Evolutionary conservation across 805 yeast species (phyloP).

Genomic region (Pichia pseudocactophila): DNA sequence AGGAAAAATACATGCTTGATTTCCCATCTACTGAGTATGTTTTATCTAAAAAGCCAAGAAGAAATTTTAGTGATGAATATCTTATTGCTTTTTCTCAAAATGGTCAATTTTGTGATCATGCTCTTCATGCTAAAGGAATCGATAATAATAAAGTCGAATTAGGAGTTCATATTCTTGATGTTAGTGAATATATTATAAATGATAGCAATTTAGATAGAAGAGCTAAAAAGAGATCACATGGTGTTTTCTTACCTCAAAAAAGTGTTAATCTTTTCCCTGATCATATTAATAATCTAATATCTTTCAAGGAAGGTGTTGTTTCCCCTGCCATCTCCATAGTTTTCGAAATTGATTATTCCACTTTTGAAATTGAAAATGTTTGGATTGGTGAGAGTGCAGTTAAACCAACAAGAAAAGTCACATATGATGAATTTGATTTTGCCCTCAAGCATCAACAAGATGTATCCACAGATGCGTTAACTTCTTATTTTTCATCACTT

Average conservation of each 20-base stretch:
- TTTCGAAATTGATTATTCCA: slow-evolving; percentile 66
- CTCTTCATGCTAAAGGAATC: slow-evolving; percentile 65
- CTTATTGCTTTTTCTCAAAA: slow-evolving; percentile 55
- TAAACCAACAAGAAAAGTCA: slow-evolving; percentile 50
- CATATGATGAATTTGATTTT: slow-evolving; percentile 46
- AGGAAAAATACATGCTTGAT: slow-evolving; percentile 28
- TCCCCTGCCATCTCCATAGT: slow-evolving; percentile 69
- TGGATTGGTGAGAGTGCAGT: slow-evolving; percentile 69
- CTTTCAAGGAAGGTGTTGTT: slow-evolving; percentile 51
- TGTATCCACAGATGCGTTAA: slow-evolving; percentile 46
- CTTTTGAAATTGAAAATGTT: slow-evolving; percentile 64
- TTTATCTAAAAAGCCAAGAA: slow-evolving; percentile 33
- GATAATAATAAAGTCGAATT: slow-evolving; percentile 58
- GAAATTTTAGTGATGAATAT: slow-evolving; percentile 49
- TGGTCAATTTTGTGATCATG: slow-evolving; percentile 59
- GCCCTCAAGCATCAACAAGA: slow-evolving; percentile 29
- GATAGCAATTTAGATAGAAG: slow-evolving; percentile 79
- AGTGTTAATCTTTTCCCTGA: slow-evolving; percentile 60
- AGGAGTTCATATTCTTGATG: slow-evolving; percentile 82
- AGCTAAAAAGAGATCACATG: slow-evolving; percentile 80
- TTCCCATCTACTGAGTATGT: slow-evolving; percentile 30
- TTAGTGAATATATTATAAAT: slow-evolving; percentile 58
- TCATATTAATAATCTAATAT: slow-evolving; percentile 47
- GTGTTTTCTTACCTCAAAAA: slow-evolving; percentile 80
- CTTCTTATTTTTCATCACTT: slow-evolving; percentile 51